Conservation (phyloP, 495 filamentous ascomycete genomes). For the Hyaloscypha bicolor region DNA sequence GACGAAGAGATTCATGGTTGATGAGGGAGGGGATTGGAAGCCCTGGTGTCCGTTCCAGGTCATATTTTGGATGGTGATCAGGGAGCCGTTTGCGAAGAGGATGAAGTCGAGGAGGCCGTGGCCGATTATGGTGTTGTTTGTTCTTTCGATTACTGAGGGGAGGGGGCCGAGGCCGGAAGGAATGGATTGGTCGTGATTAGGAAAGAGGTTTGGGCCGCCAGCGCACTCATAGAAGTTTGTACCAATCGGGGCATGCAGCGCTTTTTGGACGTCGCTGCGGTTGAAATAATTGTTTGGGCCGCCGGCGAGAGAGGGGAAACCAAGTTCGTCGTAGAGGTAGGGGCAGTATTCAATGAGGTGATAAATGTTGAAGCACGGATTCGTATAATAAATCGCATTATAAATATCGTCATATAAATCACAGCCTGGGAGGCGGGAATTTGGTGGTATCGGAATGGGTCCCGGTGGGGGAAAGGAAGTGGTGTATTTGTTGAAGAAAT, state of each 20-base stretch:
- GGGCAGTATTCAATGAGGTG: conserved; percentile 76
- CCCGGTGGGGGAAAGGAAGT: conserved; percentile 69
- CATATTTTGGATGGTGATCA: conserved; percentile 82
- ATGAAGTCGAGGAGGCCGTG: conserved; percentile 57
- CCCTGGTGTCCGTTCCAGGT: conserved; percentile 78
- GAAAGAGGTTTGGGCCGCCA: conserved; percentile 19
- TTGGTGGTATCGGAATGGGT: conserved; percentile 47
- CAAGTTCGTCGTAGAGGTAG: conserved; percentile 70
- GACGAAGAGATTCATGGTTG: conserved; percentile 61
- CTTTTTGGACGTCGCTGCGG: conserved; percentile 69
- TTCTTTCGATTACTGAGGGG: conserved; percentile 72
- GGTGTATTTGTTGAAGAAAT: conserved; percentile 57
- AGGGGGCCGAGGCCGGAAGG: conserved; percentile 55
- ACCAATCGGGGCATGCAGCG: conserved; percentile 61
- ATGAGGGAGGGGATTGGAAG: conserved; percentile 53
- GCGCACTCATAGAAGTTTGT: conserved; percentile 22
- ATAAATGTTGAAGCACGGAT: conserved; percentile 84
- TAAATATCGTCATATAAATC: conserved; percentile 58
- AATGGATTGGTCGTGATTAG: conserved; percentile 44
- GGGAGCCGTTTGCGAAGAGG: conserved; percentile 65
- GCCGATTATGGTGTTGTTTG: conserved; percentile 69
- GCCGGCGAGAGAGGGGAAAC: conserved; percentile 63
- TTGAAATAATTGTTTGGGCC: conserved; percentile 76
- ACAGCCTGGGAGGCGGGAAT: conserved; percentile 47
- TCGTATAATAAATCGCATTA: conserved; percentile 56